These are phyloP conservation scores for Clavariopsis aquatica DNA, from an alignment of 495 filamentous ascomycete species.

Conservation along the genomic window DNA sequence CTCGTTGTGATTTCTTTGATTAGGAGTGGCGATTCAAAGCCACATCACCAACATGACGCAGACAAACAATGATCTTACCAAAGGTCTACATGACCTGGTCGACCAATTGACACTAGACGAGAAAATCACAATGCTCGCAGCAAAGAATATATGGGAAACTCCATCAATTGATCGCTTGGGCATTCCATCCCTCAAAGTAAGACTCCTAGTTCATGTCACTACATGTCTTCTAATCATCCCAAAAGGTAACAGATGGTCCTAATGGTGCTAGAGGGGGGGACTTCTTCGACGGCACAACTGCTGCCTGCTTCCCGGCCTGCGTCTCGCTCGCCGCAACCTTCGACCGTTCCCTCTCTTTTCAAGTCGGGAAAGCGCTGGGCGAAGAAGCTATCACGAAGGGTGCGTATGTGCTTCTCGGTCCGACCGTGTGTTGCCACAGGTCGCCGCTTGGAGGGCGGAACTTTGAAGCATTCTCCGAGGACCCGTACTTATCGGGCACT, in stretches of 20 bases:
- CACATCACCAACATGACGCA: background rate
- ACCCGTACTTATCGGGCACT: slow-evolving; percentile 68
- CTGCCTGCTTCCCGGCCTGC: slow-evolving; percentile 23
- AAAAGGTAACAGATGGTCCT: slow-evolving; percentile 15
- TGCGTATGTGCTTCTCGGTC: slow-evolving; percentile 69
- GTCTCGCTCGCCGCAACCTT: slow-evolving; percentile 73
- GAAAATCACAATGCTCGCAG: slow-evolving; percentile 8
- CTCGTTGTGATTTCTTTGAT: background rate
- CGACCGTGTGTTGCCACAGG: slow-evolving; percentile 75
- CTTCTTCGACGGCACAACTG: slow-evolving; percentile 19
- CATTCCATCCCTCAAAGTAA: slow-evolving; percentile 10
- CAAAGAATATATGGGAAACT: slow-evolving; percentile 8
- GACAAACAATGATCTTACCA: background rate
- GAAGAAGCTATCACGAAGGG: slow-evolving; percentile 71
- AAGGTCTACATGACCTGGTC: background rate
- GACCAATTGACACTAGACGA: slow-evolving; percentile 9
- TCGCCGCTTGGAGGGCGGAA: slow-evolving; percentile 73
- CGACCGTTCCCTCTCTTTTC: slow-evolving; percentile 60
- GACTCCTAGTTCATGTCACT: background rate
- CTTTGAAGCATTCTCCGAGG: slow-evolving; percentile 78
- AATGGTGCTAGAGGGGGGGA: slow-evolving; percentile 20
- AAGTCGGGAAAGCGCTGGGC: slow-evolving; percentile 63
- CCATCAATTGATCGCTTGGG: background rate
- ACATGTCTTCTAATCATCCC: background rate
- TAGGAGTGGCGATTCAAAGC: background rate